These are phyloP conservation scores for Cystobasidiaceae sp. DNA, from an alignment of 1,284 basidiomycete species.

Conservation along the genomic window DNA sequence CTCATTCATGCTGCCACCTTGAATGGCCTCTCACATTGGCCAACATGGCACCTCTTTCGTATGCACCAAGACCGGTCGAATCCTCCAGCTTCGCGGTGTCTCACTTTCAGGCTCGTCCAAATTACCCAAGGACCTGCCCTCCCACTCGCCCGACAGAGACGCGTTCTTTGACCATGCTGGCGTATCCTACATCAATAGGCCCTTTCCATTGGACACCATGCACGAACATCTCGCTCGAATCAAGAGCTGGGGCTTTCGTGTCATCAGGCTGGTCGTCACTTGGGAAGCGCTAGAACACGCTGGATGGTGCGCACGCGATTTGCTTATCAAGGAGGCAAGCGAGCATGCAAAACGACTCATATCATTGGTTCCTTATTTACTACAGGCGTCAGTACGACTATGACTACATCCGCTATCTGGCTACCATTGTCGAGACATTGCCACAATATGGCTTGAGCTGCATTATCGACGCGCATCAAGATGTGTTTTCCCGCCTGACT, in stretches of 20 bases:
- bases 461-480: conserved; percentile 59
- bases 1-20: too few species aligned
- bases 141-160: conserved; percentile 37
- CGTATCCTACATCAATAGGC: conserved; percentile 47
- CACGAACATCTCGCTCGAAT: conserved; percentile 44
- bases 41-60: conserved; percentile 24
- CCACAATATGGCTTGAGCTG: conserved; percentile 72
- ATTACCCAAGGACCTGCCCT: conserved; percentile 40
- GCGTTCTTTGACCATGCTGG: conserved; percentile 44
- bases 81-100: conserved; percentile 46
- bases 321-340: too few species aligned
- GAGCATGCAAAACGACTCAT: too few species aligned
- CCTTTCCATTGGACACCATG: conserved; percentile 46
- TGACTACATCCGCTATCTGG: conserved; percentile 77
- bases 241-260: conserved; percentile 46
- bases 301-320: conserved; percentile 61
- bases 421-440: conserved; percentile 65
- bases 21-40: conserved; percentile 16
- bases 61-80: conserved; percentile 36
- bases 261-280: conserved; percentile 67
- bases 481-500: conserved; percentile 87
- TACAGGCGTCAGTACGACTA: conserved; percentile 67
- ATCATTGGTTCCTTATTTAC: too few species aligned
- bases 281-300: conserved; percentile 95
- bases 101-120: conserved; percentile 48